Evolutionary conservation across 2,329 filamentous ascomycete genomes (phyloP), one percentile per base, ranked within the genome.

Genomic region (Clathrospora elynae): DNA sequence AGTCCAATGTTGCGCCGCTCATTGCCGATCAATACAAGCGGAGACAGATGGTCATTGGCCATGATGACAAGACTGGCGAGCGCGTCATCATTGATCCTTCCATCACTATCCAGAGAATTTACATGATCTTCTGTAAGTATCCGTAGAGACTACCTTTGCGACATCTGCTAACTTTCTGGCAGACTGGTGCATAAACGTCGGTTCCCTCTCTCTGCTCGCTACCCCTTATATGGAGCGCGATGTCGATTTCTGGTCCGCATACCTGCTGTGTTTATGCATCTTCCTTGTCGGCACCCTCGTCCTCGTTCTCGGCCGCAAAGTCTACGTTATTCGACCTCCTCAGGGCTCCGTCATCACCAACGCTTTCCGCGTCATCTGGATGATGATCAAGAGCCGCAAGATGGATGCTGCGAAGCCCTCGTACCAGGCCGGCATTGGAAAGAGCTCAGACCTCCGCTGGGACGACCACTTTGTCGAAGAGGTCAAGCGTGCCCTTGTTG

Each of bases 391-490:
- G 51, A 64, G 72, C 52, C 74, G 76, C 57, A 79, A 78, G 57
- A 75, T 76, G 70, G 66, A 88, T 38, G 84, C 81, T 0, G 75
- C 85, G 44, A 88, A 88, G 72, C 84, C 84, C 3, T 81, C 78
- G 4, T 84, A 80, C 74, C 82, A 84, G 42, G 75, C 74, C 12
- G 79, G 75, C 45, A 71, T 82, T 48, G 75, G 79, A 42, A 60
- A 55, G 25, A 74, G 65, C 51, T 63, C 59, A 5, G 64, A 69
- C 47, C 55, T 68, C 7, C 67, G 81, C 17, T 89, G 85, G 84
- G 79, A 86, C 46, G 84, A 88, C 59, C 78, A 83, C 61, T 89
- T 88, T 55, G 76, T 89, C 39, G 85, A 87, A 2, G 86, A 89
- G 61, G 75, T 89, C 39, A 86, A 86, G 75, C 83, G 85, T 54